Percentiles rank a stretch among this genome's conserved stretches.
These are phyloP conservation scores for Raffaelea ambrosiae DNA, from an alignment of 2,329 filamentous ascomycete genomes.

Conservation along the genomic window DNA sequence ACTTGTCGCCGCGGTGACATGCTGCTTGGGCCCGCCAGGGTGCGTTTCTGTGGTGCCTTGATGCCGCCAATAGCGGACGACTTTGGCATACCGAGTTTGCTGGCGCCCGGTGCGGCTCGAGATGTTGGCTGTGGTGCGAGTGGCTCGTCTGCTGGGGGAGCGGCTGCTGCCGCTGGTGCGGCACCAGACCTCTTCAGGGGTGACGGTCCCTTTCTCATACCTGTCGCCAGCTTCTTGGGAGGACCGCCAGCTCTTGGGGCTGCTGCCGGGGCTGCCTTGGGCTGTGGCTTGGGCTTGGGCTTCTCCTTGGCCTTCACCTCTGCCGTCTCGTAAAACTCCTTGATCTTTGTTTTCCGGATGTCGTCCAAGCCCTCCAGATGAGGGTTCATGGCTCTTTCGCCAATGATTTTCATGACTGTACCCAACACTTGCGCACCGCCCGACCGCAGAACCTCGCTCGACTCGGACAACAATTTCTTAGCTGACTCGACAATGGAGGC, in stretches of 20 bases:
- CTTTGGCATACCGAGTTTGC: conserved; percentile 50
- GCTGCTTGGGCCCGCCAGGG: conserved; percentile 35
- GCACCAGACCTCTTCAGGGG: conserved; percentile 34
- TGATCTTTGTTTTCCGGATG: conserved; percentile 90
- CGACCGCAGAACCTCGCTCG: conserved; percentile 74
- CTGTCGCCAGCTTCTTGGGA: conserved; percentile 30
- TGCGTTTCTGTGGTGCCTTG: conserved; percentile 51
- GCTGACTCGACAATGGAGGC: conserved; percentile 77
- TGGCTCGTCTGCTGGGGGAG: conserved; percentile 39
- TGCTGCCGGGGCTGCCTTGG: conserved; percentile 36
- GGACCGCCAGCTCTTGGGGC: conserved; percentile 29
- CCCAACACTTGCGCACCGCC: conserved; percentile 88
- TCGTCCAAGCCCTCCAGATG: conserved; percentile 90
- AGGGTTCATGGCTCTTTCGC: conserved; percentile 89
- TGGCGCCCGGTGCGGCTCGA: conserved; percentile 32
- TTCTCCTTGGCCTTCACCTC: conserved; percentile 87
- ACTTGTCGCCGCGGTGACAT: conserved; percentile 46
- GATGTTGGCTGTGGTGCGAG: conserved; percentile 51
- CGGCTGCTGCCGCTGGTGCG: conserved; percentile 20
- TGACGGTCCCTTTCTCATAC: conserved; percentile 39
- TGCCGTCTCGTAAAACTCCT: conserved; percentile 77
- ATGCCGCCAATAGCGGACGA: conserved; percentile 44
- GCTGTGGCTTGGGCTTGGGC: conserved; percentile 66
- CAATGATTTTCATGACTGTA: conserved; percentile 97
- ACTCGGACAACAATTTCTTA: conserved; percentile 86